phyloP scores from a whole-genome alignment of 2,329 filamentous ascomycete species.

The Grosmannia penicillata region DNA sequence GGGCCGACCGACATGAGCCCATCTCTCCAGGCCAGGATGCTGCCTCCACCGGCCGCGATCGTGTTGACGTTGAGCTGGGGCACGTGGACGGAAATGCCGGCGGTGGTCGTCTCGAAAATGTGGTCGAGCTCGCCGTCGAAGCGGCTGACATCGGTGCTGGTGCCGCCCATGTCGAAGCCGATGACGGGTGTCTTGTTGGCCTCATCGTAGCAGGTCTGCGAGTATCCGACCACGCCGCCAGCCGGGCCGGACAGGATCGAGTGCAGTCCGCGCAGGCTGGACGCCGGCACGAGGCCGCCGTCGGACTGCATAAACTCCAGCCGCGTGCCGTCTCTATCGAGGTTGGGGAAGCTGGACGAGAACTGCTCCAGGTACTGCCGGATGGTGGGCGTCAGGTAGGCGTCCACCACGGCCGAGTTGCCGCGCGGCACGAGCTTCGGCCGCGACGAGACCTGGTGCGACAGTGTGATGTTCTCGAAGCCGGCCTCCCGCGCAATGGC shows the following conservation, averaged over 20 bases:
- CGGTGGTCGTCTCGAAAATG: conserved; percentile 51
- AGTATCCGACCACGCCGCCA: conserved; percentile 58
- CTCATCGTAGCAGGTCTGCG: conserved; percentile 56
- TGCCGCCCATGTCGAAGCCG: conserved; percentile 66
- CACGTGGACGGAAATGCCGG: conserved; percentile 79
- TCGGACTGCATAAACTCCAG: conserved; percentile 64
- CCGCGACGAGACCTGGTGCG: conserved; percentile 27
- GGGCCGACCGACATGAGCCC: conserved; percentile 55
- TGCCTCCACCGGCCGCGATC: conserved; percentile 65
- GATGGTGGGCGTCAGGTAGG: conserved; percentile 58
- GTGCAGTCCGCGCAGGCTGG: conserved; percentile 17
- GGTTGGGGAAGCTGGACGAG: conserved; percentile 49
- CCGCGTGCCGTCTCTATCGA: conserved; percentile 38
- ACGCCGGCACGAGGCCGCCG: conserved; percentile 20
- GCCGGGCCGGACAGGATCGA: conserved; percentile 57
- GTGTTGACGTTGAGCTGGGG: conserved; percentile 90
- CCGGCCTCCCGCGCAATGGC: conserved; percentile 26
- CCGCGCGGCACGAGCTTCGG: conserved; percentile 58
- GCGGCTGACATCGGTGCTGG: conserved; percentile 77
- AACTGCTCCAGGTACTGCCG: conserved; percentile 56
- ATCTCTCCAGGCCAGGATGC: conserved; percentile 49
- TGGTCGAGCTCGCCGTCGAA: conserved; percentile 61
- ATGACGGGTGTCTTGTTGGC: conserved; percentile 53
- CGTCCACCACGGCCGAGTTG: conserved; percentile 57
- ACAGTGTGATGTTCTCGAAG: conserved; percentile 17